These are phyloP conservation scores for Trametes sanguinea DNA, from an alignment of 768 basidiomycete genomes.

Conservation along the genomic window DNA sequence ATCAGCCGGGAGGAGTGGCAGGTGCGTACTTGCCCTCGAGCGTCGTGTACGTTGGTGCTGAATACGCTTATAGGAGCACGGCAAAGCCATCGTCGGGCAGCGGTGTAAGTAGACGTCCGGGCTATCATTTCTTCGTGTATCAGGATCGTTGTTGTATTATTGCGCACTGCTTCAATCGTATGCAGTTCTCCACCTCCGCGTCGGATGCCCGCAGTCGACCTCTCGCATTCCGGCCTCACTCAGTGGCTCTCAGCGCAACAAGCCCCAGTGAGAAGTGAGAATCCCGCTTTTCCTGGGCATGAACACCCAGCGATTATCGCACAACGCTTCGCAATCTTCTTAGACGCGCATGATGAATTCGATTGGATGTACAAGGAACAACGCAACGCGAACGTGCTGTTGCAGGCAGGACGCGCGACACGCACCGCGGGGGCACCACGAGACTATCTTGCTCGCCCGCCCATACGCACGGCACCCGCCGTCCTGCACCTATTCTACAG, in stretches of 20 bases:
- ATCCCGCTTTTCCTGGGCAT: neutral
- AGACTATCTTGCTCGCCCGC: neutral
- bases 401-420: conserved; percentile 12
- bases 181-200: neutral
- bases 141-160: conserved; percentile 12
- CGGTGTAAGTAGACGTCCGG: conserved; percentile 67
- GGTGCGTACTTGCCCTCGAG: conserved; percentile 45
- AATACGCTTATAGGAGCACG: conserved; percentile 31
- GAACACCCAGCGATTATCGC: too few species aligned
- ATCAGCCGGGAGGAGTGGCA: conserved; percentile 93
- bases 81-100: conserved; percentile 78
- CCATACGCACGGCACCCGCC: neutral
- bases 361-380: conserved; percentile 25
- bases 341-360: conserved; percentile 14
- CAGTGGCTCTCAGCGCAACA: too few species aligned
- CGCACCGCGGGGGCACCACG: neutral
- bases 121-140: neutral
- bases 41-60: neutral
- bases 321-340: neutral
- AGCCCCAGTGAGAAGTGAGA: too few species aligned
- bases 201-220: neutral
- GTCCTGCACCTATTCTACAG: conserved; percentile 21
- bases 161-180: neutral
- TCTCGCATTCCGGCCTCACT: too few species aligned
- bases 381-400: conserved; percentile 31